Evolutionary conservation across 352 stramenopile species (phyloP), one percentile per base, ranked within the genome.

Genomic region (Phytophthora litchii): DNA sequence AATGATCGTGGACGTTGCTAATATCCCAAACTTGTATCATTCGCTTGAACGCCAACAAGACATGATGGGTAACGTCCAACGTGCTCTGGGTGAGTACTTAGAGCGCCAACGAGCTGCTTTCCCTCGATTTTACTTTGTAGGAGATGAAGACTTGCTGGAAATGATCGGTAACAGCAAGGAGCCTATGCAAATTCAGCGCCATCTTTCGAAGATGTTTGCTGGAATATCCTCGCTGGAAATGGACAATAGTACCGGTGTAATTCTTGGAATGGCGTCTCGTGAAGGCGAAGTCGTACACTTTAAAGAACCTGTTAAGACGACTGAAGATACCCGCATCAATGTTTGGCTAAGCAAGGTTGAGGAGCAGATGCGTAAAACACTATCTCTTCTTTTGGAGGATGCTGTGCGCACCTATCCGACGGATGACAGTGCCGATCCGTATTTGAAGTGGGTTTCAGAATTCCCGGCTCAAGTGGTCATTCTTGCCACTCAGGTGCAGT

Each of bases 101-200:
- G 97, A 99, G 70, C 98, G 97, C 13, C 97, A 99, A 75, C 88
- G 98, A 35, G 91, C 87, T 45, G 91, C 92, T 37, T 98, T 99
- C 57, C 91, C 72, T 69, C 94, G 98, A n/a, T 99, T 99, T 70
- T 99, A 99, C 72, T 99, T 99, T 61, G 89, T 99, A 10, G 98
- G 97, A 42, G 98, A 99, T 67, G 98, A 99, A 82, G 98, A 99
- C 79, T 87, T 99, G 48, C 86, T 99, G 17, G 98, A 99, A 77
- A 99, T 99, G 73, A 98, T 99, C 48, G 98, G 98, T 23, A 99
- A 99, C 72, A 96, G 96, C 57, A 97, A 98, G 55, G 96, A 99
- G 60, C 98, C 98, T 8, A 87, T 94, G 48, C 99, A 99, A 64
- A 98, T 99, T 16, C 86, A 99, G 59, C 86, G 92, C 14, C 93